These are phyloP conservation scores for Cladorrhinum samala DNA, from an alignment of 495 filamentous ascomycete species.

Conservation along the genomic window DNA sequence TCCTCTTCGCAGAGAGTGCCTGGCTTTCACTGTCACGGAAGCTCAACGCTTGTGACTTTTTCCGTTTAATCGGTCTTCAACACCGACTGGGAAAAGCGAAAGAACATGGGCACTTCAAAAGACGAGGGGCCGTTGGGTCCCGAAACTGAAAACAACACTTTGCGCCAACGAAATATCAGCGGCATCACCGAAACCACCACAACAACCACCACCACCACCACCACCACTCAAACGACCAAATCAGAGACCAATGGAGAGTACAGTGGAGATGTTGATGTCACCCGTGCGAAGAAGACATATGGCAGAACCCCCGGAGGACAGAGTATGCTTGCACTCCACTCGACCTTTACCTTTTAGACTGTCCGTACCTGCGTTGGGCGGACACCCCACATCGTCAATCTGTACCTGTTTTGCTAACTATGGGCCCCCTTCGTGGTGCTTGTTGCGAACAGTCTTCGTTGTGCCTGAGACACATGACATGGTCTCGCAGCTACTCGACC, in stretches of 20 bases:
- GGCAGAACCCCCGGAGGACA: conserved; percentile 87
- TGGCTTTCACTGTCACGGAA: conserved; percentile 9
- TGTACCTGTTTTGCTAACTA: neutral
- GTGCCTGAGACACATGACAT: conserved; percentile 97
- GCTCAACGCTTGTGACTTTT: conserved; percentile 17
- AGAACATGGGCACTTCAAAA: conserved; percentile 22
- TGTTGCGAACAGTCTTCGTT: conserved; percentile 66
- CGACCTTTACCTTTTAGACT: neutral
- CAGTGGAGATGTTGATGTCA: conserved; percentile 5
- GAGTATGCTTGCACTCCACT: conserved; percentile 53
- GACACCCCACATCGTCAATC: too few species aligned
- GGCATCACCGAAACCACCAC: conserved; percentile 1
- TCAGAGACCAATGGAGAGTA: neutral
- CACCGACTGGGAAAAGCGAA: conserved; percentile 12
- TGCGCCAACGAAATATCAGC: conserved; percentile 23
- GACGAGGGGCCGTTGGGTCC: conserved; percentile 15
- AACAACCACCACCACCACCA: neutral
- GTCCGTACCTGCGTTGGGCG: neutral
- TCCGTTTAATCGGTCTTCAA: conserved; percentile 21
- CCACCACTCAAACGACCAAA: neutral
- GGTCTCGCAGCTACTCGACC: conserved; percentile 94
- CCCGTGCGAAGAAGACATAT: conserved; percentile 63
- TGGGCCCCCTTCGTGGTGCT: neutral
- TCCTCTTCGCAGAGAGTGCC: neutral
- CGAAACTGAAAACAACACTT: conserved; percentile 15